Base-by-base conservation (phyloP, 495 filamentous ascomycete species). In the Aspergillus avenaceus region DNA sequence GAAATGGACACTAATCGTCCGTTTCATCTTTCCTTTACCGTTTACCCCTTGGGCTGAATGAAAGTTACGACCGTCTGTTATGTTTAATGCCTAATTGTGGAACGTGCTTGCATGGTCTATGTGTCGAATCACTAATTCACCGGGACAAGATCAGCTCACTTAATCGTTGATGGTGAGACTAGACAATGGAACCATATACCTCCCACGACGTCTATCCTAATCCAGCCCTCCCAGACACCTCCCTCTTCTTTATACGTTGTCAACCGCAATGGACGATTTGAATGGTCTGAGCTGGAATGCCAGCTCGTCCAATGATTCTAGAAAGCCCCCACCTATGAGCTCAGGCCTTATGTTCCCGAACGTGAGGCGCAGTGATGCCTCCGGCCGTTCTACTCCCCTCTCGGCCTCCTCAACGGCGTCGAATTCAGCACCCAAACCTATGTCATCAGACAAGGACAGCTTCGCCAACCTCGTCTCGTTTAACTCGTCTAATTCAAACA, bases 391-490 rank as follows among this genome's bases (percentile, higher is more conserved):
- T 14, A 90, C 86, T 8, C 86, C 87, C 4, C 66, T 85, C 22
- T 80, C 83, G 24, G 57, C 76, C 8, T 74, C 81, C 51, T 74
- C 76, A 19, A 76, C 78, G 46, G 70, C 75, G 11, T 70, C 70
- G 55, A 63, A 63, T 56, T 67, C 65, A 23, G 73, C 75, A 16
- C 75, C 82, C 1, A 81, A 84, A 55, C 58, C 80, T 4, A 61
- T 81, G 5, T 86, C 85, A 28, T 79, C 86, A 2, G 74, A 78
- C 5, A 78, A 78, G 45, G 92, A 97, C 64, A 95, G 87, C 73
- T 98, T 98, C 63, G 86, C 91, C 53, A 90, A 86, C 59, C 75
- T 98, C 16, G 85, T 97, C 18, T 85, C 82, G 36, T 88, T 92
- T 51, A 82, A 81, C 40, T 69, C 81, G 11, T 76, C 82, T n/a